Conservation (phyloP, 2,329 filamentous ascomycete genomes). For the Clonostachys chloroleuca region DNA sequence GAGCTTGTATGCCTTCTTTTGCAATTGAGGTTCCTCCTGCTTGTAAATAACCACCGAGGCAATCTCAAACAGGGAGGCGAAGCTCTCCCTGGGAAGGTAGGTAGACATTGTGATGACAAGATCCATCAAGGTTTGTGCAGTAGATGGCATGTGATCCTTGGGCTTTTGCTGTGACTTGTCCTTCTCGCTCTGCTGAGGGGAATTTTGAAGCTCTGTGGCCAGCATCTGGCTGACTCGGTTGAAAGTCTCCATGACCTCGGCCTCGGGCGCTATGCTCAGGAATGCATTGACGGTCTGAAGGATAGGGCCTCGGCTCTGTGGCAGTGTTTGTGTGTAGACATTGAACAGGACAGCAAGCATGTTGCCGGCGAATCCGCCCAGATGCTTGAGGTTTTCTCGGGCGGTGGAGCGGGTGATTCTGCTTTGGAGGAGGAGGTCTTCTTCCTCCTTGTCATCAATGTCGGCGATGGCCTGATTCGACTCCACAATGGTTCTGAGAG, state of each 20-base stretch:
- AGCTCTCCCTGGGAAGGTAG: constrained; percentile 85
- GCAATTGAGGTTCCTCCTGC: constrained; percentile 81
- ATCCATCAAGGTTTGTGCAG: constrained; percentile 93
- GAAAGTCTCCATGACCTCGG: constrained; percentile 85
- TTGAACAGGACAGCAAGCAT: constrained; percentile 97
- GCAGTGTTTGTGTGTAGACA: constrained; percentile 93
- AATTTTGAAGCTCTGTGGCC: constrained; percentile 59
- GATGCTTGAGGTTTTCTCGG: constrained; percentile 73
- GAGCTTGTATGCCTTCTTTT: constrained; percentile 99
- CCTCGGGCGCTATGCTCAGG: constrained; percentile 75
- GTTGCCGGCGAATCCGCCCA: constrained; percentile 78
- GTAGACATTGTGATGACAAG: constrained; percentile 93
- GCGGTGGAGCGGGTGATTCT: constrained; percentile 73
- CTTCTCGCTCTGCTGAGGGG: constrained; percentile 51
- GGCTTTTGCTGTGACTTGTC: constrained; percentile 58
- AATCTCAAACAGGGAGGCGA: constrained; percentile 80
- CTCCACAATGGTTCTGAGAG: constrained; percentile 81
- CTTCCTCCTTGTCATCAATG: constrained; percentile 62
- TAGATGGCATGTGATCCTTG: constrained; percentile 78
- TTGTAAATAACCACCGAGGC: constrained; percentile 78
- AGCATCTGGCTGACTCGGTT: constrained; percentile 82
- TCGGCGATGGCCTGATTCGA: constrained; percentile 80
- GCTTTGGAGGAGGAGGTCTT: constrained; percentile 72
- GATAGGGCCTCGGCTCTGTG: constrained; percentile 86
- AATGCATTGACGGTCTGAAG: constrained; percentile 93